A percentile compares a stretch with the other conserved stretches of the same genome.
Conservation (phyloP, 257 asterid species). For the Thymus mandschuricus region DNA sequence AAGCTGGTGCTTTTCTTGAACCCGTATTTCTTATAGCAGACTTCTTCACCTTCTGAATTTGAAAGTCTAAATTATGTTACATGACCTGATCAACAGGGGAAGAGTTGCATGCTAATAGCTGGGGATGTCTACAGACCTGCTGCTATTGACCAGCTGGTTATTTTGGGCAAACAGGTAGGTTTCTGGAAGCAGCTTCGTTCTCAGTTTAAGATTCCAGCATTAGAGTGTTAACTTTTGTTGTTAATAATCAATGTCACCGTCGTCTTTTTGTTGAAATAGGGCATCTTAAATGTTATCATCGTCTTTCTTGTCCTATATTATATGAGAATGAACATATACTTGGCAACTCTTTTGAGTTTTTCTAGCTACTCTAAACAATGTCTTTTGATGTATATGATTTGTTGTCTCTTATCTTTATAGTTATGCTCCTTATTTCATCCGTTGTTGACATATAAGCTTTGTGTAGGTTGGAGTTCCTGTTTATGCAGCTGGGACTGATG, state of each 20-base stretch:
- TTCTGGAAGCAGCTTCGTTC: conserved; percentile 27
- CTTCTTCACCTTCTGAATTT: conserved; percentile 18
- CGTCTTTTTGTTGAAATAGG: conserved; percentile 15
- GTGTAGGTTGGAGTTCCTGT: conserved; percentile 95
- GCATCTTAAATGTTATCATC: neutral
- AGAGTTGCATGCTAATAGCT: conserved; percentile 96
- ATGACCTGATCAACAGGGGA: conserved; percentile 61
- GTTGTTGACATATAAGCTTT: conserved; percentile 39
- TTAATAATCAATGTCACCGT: neutral
- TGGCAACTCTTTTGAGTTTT: neutral
- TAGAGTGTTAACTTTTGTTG: neutral
- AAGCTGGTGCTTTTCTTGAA: conserved; percentile 65
- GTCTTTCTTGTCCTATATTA: too few species aligned
- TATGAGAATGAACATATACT: neutral
- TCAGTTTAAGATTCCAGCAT: conserved; percentile 21
- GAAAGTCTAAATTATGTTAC: conserved; percentile 23
- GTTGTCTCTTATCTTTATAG: neutral
- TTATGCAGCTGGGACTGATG: conserved; percentile 83
- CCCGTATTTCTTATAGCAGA: conserved; percentile 22
- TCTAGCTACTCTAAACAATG: conserved; percentile 6
- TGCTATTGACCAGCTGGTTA: conserved; percentile 94
- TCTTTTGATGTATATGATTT: neutral
- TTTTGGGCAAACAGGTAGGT: conserved; percentile 71
- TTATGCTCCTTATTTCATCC: conserved; percentile 32
- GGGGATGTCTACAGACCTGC: conserved; percentile 99